Percentiles rank a stretch among this genome's conserved stretches.
Evolutionary conservation across 176 grass and related monocot species (phyloP).

Genomic region (Paspalum notatum): DNA sequence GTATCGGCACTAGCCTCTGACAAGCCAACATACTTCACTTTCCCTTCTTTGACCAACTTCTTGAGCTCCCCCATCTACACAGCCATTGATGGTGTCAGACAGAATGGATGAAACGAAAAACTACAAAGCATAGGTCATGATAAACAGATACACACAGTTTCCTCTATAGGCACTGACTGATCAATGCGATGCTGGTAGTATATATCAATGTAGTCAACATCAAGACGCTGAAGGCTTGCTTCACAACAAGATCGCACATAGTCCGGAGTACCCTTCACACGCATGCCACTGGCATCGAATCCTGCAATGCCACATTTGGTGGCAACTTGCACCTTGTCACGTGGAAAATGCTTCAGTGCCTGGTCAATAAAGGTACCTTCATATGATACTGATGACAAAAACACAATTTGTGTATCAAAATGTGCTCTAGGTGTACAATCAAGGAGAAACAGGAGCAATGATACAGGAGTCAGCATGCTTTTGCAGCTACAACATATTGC

Average conservation of each 20-base stretch:
- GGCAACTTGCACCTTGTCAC: constrained; percentile 72
- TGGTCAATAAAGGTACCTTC: constrained; percentile 37
- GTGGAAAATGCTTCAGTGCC: constrained; percentile 67
- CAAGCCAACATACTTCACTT: constrained; percentile 77
- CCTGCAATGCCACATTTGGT: constrained; percentile 77
- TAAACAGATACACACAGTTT: constrained; percentile 65
- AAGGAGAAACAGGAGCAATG: background rate
- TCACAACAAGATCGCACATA: constrained; percentile 69
- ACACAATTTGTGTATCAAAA: constrained; percentile 3
- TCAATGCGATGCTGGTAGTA: constrained; percentile 85
- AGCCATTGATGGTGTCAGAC: constrained; percentile 30
- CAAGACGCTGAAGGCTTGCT: constrained; percentile 62
- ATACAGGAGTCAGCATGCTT: background rate
- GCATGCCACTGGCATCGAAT: constrained; percentile 40
- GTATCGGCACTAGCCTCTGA: constrained; percentile 75
- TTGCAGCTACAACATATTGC: background rate
- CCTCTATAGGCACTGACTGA: constrained; percentile 75
- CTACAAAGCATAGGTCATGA: background rate
- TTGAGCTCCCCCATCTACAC: constrained; percentile 75
- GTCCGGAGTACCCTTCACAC: constrained; percentile 65
- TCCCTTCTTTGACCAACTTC: constrained; percentile 78
- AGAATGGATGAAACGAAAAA: constrained; percentile 11
- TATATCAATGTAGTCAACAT: constrained; percentile 79
- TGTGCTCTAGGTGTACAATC: background rate
- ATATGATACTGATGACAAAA: constrained; percentile 19